Base-by-base conservation (phyloP, 805 yeast genomes). In the Candida jianshihensis region DNA sequence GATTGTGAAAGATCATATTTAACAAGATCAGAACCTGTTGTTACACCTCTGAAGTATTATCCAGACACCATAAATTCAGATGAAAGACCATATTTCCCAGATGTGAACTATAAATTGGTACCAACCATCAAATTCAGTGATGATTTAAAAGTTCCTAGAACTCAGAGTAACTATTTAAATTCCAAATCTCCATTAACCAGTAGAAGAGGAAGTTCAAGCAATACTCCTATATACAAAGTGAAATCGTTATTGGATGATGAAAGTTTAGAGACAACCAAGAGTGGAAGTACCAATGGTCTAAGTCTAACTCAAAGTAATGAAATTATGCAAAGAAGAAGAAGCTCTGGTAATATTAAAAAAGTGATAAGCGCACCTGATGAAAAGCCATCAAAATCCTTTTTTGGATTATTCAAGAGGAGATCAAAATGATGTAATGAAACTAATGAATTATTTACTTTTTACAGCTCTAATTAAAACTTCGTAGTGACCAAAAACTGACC, bases 121-220 rank as follows among this genome's bases (percentile, higher is more conserved):
- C 51, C 52, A 27, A 36, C 17, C 17, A 51, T 50, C 34, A 51
- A 48, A 30, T 50, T 50, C 31, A 33, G 38, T 28, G 51, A 48
- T 7, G 37, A 38, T 22, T 29, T 48, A 15, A 31, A 32, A 21
- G 43, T 40, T 6, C 51, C 51, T n/a, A 35, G 30, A 22, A 18
- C 35, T 2, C 22, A 19, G 6, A 16, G 37, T 13, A 27, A 26
- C 8, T 30, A 24, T 24, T 21, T 11, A 21, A 24, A 11, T n/a
- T 24, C 26, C 26, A 24, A n/a, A 24, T 24, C 26, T 7, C 26
- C 43, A 19, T 19, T 27, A 15, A 25, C 31, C 10, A 14, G 28
- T 5, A 41, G 49, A 15, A 47, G 51, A 33, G 34, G 53, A 19
- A 42, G 40, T 32, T 43, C 51, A 11, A n/a, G n/a, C n/a, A 36